Conservation (phyloP, 495 filamentous ascomycete genomes). For the Penicillium robsamsonii region DNA sequence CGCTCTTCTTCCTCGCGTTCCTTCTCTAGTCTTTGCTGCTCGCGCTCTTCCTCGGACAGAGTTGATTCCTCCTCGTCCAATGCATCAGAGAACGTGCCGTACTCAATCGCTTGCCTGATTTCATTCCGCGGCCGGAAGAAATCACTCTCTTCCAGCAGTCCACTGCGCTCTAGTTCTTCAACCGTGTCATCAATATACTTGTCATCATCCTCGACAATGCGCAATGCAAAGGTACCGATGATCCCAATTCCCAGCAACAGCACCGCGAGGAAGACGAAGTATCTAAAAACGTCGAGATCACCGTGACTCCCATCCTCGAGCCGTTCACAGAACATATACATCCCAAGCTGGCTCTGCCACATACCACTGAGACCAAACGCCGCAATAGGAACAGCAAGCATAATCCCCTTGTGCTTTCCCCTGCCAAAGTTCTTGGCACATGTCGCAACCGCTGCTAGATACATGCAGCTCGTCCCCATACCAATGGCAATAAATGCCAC, state of each 20-base stretch:
- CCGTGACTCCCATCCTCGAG: slow-evolving; percentile 60
- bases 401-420: slow-evolving; percentile 82
- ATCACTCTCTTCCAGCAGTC: slow-evolving; percentile 69
- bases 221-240: slow-evolving; percentile 68
- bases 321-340: slow-evolving; percentile 67
- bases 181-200: slow-evolving; percentile 81
- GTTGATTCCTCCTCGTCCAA: slow-evolving; percentile 32
- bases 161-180: slow-evolving; percentile 79
- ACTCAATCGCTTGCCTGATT: slow-evolving; percentile 37
- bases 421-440: slow-evolving; percentile 96
- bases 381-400: slow-evolving; percentile 87
- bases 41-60: slow-evolving; percentile 46
- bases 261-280: slow-evolving; percentile 77
- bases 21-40: slow-evolving; percentile 47
- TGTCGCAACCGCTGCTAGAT: slow-evolving; percentile 81
- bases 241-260: slow-evolving; percentile 66
- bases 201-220: slow-evolving; percentile 61
- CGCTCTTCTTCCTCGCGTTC: slow-evolving; percentile 61
- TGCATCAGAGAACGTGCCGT: slow-evolving; percentile 51
- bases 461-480: slow-evolving; percentile 80
- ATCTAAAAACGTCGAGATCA: slow-evolving; percentile 81
- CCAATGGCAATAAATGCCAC: slow-evolving; percentile 78
- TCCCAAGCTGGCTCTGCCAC: slow-evolving; percentile 90
- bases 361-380: slow-evolving; percentile 89
- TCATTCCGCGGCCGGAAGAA: slow-evolving; percentile 53